Percentiles rank a stretch among this genome's conserved stretches.
Evolutionary conservation across 2,329 filamentous ascomycete genomes (phyloP).

Genomic region (Fusarium sororula): DNA sequence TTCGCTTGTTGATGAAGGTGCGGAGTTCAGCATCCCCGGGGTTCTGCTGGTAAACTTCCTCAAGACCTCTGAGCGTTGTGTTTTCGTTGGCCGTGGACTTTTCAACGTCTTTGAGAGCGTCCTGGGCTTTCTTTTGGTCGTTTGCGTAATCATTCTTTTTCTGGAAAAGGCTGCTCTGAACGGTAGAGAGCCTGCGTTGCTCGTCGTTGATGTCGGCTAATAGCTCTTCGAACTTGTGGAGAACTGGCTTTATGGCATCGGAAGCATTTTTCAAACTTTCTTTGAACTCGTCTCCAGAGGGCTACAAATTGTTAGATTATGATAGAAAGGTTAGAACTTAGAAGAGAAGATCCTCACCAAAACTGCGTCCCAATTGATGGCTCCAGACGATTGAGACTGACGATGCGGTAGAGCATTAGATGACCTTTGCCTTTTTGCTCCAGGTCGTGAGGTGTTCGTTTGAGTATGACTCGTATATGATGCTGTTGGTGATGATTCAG

Average conservation of each 20-base stretch:
- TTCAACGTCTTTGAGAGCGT: background rate
- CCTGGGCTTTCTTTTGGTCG: background rate
- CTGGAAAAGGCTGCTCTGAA: background rate
- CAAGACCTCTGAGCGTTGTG: background rate
- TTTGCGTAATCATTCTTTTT: background rate
- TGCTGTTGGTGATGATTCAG: background rate
- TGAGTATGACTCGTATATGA: background rate
- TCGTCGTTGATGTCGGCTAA: background rate
- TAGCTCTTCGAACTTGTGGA: background rate
- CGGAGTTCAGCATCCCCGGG: background rate
- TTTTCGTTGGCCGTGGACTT: background rate
- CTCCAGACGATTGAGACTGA: background rate
- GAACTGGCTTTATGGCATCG: background rate
- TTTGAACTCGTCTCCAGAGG: background rate
- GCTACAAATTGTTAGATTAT: background rate
- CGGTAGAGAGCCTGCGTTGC: background rate
- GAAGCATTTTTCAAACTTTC: background rate
- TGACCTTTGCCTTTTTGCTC: background rate
- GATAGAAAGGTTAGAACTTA: fast-evolving
- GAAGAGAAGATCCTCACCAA: background rate
- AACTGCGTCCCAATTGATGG: background rate
- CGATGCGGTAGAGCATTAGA: background rate
- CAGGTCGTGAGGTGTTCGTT: background rate
- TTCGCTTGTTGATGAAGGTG: background rate
- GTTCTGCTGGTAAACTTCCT: background rate